Base-by-base conservation (phyloP, 768 basidiomycete species). In the Cystofilobasidium ferigula region DNA sequence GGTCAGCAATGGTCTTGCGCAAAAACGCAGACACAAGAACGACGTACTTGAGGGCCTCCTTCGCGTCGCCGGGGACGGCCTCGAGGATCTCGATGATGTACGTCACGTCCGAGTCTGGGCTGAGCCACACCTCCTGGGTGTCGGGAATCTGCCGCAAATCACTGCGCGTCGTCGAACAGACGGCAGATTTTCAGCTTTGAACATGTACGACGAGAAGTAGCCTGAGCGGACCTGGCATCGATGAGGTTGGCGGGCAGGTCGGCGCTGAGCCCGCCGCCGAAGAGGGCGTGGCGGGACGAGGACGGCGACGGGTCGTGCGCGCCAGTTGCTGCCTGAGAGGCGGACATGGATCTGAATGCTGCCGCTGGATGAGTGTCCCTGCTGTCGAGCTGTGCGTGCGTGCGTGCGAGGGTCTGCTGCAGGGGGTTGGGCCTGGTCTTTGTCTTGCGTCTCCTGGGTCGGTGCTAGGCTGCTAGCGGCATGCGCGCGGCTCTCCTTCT, bases 181-280 rank as follows among this genome's bases (percentile, higher is more conserved):
- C n/a, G n/a, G n/a, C n/a, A n/a, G n/a, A n/a, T n/a, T n/a, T n/a
- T n/a, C n/a, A n/a, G n/a, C n/a, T n/a, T n/a, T n/a, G n/a, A n/a
- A n/a, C n/a, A n/a, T n/a, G n/a, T n/a, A n/a, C n/a, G n/a, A n/a
- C n/a, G n/a, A n/a, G n/a, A n/a, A n/a, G n/a, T n/a, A n/a, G n/a
- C n/a, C n/a, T n/a, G n/a, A n/a, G n/a, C 89, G 69, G 78, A 95
- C 94, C 91, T 88, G 60, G 86, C 90, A 78, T 99, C 94, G 62
- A 89, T 71, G 68, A 89, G 82, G 64, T 76, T 68, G 0, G 69
- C 26, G 3, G 86, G 85, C 0, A 88, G 77, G 32, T 78, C 71
- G 12, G 83, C 80, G 8, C 78, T 81, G 66, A 99, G 89, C 16
- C 88, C 89, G 16, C 90, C 92, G 4, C 90, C 94, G 76, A 92